phyloP scores from a whole-genome alignment of 495 filamentous ascomycete genomes.

The Filosporella fistucella region DNA sequence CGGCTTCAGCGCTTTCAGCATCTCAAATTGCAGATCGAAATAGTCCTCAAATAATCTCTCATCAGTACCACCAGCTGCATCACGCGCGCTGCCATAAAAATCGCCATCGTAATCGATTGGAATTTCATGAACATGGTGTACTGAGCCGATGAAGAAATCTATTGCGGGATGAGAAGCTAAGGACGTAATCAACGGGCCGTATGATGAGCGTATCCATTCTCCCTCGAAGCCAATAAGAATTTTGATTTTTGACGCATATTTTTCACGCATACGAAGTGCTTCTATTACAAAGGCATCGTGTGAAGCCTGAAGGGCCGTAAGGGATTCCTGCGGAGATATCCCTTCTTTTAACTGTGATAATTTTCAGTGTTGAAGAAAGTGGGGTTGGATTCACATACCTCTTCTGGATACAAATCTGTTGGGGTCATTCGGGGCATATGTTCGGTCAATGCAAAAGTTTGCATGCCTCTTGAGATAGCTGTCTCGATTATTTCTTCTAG shows the following conservation, averaged over 20 bases:
- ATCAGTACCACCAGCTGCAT: conserved; percentile 58
- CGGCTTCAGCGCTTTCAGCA: conserved; percentile 71
- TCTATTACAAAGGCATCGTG: conserved; percentile 69
- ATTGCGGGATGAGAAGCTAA: conserved; percentile 58
- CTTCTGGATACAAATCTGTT: conserved; percentile 87
- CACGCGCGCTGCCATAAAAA: conserved; percentile 57
- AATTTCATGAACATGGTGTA: conserved; percentile 81
- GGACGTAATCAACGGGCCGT: conserved; percentile 47
- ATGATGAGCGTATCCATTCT: conserved; percentile 80
- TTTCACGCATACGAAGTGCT: conserved; percentile 63
- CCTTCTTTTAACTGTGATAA: no score
- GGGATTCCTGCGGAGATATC: conserved; percentile 27
- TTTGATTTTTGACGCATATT: conserved; percentile 67
- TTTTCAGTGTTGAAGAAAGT: conserved; percentile 18
- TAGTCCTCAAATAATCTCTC: conserved; percentile 72
- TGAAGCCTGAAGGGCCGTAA: conserved; percentile 40
- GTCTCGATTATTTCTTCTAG: conserved; percentile 79
- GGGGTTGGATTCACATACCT: conserved; percentile 47
- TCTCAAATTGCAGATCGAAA: conserved; percentile 79
- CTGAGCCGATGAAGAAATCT: conserved; percentile 86
- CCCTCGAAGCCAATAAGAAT: conserved; percentile 88
- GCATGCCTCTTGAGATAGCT: conserved; percentile 75
- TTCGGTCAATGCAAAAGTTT: conserved; percentile 86
- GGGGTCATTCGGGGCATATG: conserved; percentile 79
- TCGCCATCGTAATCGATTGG: conserved; percentile 83